Evolutionary conservation across 345 rosid genomes (phyloP), one percentile per base, ranked within the genome.

Genomic region (Brassica nigra): DNA sequence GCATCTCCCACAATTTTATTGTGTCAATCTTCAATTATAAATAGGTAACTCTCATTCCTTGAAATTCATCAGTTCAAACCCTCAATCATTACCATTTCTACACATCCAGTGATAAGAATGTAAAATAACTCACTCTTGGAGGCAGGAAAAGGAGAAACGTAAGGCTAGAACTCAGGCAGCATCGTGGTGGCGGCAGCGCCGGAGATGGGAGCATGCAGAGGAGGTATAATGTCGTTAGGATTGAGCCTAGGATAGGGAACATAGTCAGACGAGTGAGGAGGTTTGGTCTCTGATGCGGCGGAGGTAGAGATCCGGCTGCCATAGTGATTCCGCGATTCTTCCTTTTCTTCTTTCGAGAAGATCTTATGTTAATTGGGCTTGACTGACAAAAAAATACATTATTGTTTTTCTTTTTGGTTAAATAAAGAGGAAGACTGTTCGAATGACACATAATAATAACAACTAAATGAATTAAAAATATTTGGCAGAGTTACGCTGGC

Each of bases 231-330:
- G 77, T 92, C 97, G 80, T 81, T 75, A 8, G 95, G 91, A 29
- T 90, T 95, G 75, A 95, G 79, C 81, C 81, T 90, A 20, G 99
- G 99, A 86, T 92, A 95, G 15, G 97, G 94, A 62, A 95, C 90
- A 84, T 95, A 89, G 36, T 95, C 97, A 15, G 94, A 33, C 65
- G 91, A 81, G 73, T 77, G 89, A 72, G 87, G 80, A 36, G 80
- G 28, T 4, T 44, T 74, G 29, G 83, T 55, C 15, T 71, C 80
- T 42, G 69, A 47, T 15, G 68, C 44, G 66, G 66, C 33, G 66
- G 78, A 65, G 23, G 70, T 34, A 18, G 72, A 31, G 85, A 15
- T 79, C 71, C 52, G 65, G 47, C 14, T 42, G 14, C 70, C 57
- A 39, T 47, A 68, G 6, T 75, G 68, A 62, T 71, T 57, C 73